Evolutionary conservation across 768 basidiomycete species (phyloP), one percentile per base, ranked within the genome.

Genomic region (Mycena haematopus): DNA sequence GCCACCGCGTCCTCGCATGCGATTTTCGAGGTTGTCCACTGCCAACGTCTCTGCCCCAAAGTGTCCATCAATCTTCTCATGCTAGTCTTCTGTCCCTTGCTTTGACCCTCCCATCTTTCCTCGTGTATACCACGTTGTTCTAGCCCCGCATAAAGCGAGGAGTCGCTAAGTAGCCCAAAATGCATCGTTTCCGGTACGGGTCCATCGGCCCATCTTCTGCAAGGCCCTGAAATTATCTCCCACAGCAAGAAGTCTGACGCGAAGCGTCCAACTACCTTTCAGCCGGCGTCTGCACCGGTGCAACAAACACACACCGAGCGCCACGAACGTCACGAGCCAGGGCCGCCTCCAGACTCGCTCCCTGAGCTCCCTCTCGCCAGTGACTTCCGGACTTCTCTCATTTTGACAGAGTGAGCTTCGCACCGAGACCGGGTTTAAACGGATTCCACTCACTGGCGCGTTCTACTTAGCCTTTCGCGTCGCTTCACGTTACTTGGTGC

Each of bases 331-430:
- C 49, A 57, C 69, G 58, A 66, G 50, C 58, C 72, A 68, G 62
- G 73, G 42, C 75, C 72, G 15, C 68, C 74, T 54, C 68, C 74
- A 65, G 73, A 79, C 60, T 66, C 72, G 51, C 77, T 86, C 2
- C 85, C 84, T 52, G 80, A 83, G 66, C 80, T 94, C 19, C 88
- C 90, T 56, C 83, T 89, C 10, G 77, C 81, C 46, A 86, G 84
- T 78, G 86, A 92, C 75, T 95, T 95, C 79, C 89, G 93, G 70
- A 92, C 93, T 31, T 93, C 92, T 62, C 83, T 90, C 72, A 93
- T 95, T 69, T 77, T 95, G 52, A 91, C 91, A 73, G 91, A 90
- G 93, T 95, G 76, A 79, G 90, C 80, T 44, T 64, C 56, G 29
- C 67, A 62, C 61, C 35, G 11, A 52, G 24, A 62, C 61, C 35